Percentiles rank a stretch among this genome's conserved stretches.
Evolutionary conservation across 768 basidiomycete species (phyloP).

Genomic region (Cyathus striatus): DNA sequence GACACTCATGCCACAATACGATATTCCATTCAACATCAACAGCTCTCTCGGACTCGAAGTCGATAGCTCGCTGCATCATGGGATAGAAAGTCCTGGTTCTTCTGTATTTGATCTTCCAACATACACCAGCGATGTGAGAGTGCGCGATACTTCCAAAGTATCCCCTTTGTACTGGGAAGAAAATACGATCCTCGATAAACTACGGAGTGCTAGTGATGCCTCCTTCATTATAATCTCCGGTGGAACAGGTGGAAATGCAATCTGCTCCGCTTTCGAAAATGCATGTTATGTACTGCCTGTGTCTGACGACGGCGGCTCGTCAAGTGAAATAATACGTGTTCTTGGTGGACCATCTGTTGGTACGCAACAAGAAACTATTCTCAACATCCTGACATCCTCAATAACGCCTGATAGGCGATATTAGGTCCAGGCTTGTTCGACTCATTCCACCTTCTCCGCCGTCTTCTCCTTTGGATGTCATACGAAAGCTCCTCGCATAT

Average conservation of each 20-base stretch:
- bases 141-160: background rate
- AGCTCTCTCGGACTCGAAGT: background rate
- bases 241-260: conserved; percentile 91
- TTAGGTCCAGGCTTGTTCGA: conserved; percentile 84
- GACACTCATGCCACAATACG: too few species aligned
- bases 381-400: background rate
- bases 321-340: conserved; percentile 90
- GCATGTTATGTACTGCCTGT: conserved; percentile 88
- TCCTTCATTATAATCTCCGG: conserved; percentile 82
- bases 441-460: conserved; percentile 67
- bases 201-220: conserved; percentile 13
- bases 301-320: conserved; percentile 94
- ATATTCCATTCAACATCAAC: background rate
- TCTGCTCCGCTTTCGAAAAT: conserved; percentile 77
- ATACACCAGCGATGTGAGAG: conserved; percentile 19
- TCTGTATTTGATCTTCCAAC: conserved; percentile 73
- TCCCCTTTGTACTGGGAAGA: conserved; percentile 1
- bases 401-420: conserved; percentile 54
- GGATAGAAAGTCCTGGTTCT: conserved; percentile 56
- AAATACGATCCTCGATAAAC: background rate
- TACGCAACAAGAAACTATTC: conserved; percentile 19
- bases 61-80: conserved; percentile 8
- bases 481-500: conserved; percentile 73
- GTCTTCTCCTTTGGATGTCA: conserved; percentile 63
- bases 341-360: conserved; percentile 85